Base-by-base conservation (phyloP, 2,329 filamentous ascomycete species). In the Neopestalotiopsis clavispora region DNA sequence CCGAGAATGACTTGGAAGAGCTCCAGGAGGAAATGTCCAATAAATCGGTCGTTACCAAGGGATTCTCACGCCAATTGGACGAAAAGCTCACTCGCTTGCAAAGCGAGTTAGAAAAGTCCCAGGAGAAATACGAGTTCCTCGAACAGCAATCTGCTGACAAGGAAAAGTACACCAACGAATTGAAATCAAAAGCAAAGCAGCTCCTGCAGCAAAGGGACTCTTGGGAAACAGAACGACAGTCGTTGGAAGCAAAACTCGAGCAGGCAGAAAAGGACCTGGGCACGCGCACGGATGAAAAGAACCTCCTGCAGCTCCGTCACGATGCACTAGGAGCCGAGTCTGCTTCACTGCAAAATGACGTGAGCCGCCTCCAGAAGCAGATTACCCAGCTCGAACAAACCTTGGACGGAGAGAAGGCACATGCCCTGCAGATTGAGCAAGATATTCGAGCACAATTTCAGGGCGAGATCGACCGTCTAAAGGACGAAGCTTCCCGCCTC, bases 21-120 rank as follows among this genome's bases (percentile, higher is more conserved):
- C 84, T 94, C 30, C 91, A 93, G 71, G 91, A 93, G 67, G 92
- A 94, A 74, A 89, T 94, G 86, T 87, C 91, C 28, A 91, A 95
- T 80, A 94, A 94, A 74, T 95, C 92, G 0, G 86, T 94, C 49
- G 89, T 89, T 66, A 92, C 91, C 13, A 94, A 92, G 76, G 92
- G 91, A 2, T 84, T 94, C 9, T 92, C 89, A 66, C 88, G 92
- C 40, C 92, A 95, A 79, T 86, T 94, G 20, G 92, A 95, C 74
- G 91, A 93, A 72, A 93, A 90, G 78, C 82, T 89, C 9, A 81
- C 84, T 65, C 89, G 89, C 40, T 81, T 95, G 10, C 91, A 94
- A 73, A 83, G 87, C 60, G 91, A 94, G 68, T 80, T 94, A 5
- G 87, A 89, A 68, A 81, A 81, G 69, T 81, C 85, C 20, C 81